Conservation (phyloP, 2,329 filamentous ascomycete genomes). For the Colletotrichum navitas region DNA sequence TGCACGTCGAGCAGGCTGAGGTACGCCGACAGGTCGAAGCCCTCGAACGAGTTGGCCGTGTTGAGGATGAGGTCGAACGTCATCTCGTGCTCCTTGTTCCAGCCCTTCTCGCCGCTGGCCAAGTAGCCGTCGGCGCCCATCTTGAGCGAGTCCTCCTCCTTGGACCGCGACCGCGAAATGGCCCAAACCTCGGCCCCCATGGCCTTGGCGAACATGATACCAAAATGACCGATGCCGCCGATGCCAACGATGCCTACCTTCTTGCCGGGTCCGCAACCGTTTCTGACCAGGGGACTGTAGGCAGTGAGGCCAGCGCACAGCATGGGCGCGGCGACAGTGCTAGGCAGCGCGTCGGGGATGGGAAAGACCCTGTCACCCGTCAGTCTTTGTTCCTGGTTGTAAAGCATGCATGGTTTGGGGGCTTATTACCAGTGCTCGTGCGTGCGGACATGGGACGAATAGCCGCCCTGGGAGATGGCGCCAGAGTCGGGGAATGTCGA, state of each 20-base stretch:
- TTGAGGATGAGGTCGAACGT: constrained; percentile 84
- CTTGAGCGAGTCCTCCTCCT: constrained; percentile 69
- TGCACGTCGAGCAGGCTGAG: constrained; percentile 85
- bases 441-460: constrained; percentile 74
- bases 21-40: constrained; percentile 78
- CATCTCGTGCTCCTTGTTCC: constrained; percentile 68
- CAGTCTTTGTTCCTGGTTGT: not conserved
- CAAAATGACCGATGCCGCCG: constrained; percentile 80
- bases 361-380: constrained; percentile 66
- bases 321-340: constrained; percentile 79
- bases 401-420: not conserved
- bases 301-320: constrained; percentile 87
- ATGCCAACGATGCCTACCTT: constrained; percentile 82
- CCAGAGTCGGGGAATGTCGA: constrained; percentile 69
- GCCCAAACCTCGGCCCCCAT: constrained; percentile 73
- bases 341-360: constrained; percentile 79
- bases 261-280: constrained; percentile 81
- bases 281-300: constrained; percentile 81
- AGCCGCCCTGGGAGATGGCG: constrained; percentile 73
- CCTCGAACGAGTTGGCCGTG: constrained; percentile 76
- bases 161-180: constrained; percentile 70
- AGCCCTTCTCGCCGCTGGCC: constrained; percentile 68
- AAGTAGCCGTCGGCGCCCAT: constrained; percentile 73
- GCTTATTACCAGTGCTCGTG: constrained; percentile 76
- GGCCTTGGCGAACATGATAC: constrained; percentile 76